A percentile compares a stretch with the other conserved stretches of the same genome.
Conservation (phyloP, 768 basidiomycete genomes). For the Pleurotus tuber-regium region DNA sequence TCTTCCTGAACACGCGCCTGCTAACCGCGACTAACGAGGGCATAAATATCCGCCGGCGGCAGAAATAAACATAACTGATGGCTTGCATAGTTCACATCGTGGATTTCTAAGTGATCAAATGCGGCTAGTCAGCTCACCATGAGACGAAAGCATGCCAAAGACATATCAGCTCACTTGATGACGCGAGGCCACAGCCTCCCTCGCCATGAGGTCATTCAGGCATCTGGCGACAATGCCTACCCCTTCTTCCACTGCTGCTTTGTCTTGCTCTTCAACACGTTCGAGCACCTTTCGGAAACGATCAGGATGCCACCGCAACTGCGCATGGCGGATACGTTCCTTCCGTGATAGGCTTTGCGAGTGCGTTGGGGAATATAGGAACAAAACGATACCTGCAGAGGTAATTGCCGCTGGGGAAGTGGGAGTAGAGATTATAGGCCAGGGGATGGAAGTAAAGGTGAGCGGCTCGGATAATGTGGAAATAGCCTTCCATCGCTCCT, state of each 20-base stretch:
- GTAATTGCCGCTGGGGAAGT: conserved; percentile 46
- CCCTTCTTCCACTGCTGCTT: conserved; percentile 51
- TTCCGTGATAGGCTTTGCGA: conserved; percentile 56
- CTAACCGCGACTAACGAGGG: too few relatives aligned
- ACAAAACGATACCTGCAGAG: conserved; percentile 49
- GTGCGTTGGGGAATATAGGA: conserved; percentile 66
- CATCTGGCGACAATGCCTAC: conserved; percentile 66
- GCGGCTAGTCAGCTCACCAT: not conserved
- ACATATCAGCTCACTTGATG: conserved; percentile 12
- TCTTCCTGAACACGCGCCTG: too few relatives aligned
- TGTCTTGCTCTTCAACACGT: conserved; percentile 53
- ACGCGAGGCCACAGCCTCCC: conserved; percentile 23
- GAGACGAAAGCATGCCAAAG: not conserved
- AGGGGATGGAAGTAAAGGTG: conserved; percentile 64
- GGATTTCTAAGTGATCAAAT: not conserved
- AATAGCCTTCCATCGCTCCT: conserved; percentile 60
- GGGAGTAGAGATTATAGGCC: conserved; percentile 57
- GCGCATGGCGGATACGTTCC: conserved; percentile 63
- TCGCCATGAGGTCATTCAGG: conserved; percentile 62
- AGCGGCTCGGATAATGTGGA: conserved; percentile 43
- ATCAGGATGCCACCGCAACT: conserved; percentile 83
- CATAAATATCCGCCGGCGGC: not conserved
- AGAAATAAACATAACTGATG: not conserved
- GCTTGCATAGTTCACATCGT: not conserved
- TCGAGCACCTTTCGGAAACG: conserved; percentile 58